Evolutionary conservation across 306 rosid species (phyloP), one percentile per base, ranked within the genome.

Genomic region (Mucuna pruriens): DNA sequence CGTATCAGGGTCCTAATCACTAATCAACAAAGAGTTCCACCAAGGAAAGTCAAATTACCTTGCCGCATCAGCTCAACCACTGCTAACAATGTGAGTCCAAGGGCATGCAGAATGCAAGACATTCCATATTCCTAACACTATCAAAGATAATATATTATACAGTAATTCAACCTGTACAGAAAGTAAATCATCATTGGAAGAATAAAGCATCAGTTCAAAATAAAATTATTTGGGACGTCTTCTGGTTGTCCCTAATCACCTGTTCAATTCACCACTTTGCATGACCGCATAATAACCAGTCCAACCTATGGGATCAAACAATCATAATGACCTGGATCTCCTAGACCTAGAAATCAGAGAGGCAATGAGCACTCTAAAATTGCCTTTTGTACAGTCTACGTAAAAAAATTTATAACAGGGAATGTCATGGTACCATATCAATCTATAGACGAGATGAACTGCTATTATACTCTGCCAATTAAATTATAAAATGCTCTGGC

Each of bases 151-250:
- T 61, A 75, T 63, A 55, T 19, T 80, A 23, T n/a, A 76, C 48
- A 73, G 70, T 49, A 77, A 80, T 57, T 74, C 63, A 68, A 80
- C 64, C 82, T 81, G 82, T 84, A 84, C 88, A 84, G 65, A 62
- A 75, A 54, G 52, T 26, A 83, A 74, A 83, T 52, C 69, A 75
- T 42, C 79, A 69, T 16, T 44, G 25, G 62, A 73, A 73, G 31
- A 84, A 81, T 72, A 46, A 73, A 39, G 40, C 73, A 44, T 57
- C 62, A 38, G 25, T 78, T 68, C 55, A 73, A 77, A 80, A 80
- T 26, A 71, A 64, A 86, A 74, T 60, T 80, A 77, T 84, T 71
- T 26, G 60, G 64, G 83, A 77, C 68, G 66, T 76, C 71, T 44
- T 75, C 73, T 31, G 52, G 7, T 60, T 31, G 39, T 58, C 83